Evolutionary conservation across 1,139 yeast genomes (phyloP), one percentile per base, ranked within the genome.

Genomic region (Protomyces lactucae-debilis): DNA sequence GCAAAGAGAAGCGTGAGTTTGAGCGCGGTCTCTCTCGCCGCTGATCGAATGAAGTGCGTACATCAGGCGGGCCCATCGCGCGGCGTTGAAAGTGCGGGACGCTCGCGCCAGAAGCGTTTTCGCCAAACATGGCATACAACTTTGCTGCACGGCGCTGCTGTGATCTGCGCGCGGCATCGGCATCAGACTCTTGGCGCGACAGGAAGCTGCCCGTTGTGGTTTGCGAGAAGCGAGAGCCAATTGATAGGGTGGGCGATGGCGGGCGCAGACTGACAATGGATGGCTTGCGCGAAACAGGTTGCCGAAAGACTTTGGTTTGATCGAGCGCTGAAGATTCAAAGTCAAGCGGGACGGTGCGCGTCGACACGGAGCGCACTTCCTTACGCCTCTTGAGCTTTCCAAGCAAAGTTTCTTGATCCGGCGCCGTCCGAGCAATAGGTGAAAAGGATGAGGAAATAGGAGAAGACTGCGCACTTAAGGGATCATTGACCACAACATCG

Each of bases 121-220:
- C 63, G 5, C 63, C 63, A 59, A 59, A 59, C 63, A 59, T 59
- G 36, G 63, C 63, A 35, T 59, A 59, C 35, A 59, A 32, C 39
- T 59, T 59, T 5, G 63, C 63, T 14, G 63, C 63, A 32, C 63
- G 53, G 6, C 63, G 63, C 5, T 40, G 45, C 36, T 59, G 63
- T 25, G 57, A 32, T 16, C 63, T 23, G 23, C 63, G 45, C 21
- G 52, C 57, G 18, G 37, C 39, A 12, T 40, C 63, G 36, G 53
- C 63, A 32, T 59, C 63, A 23, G 28, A 25, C 23, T 59, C 63
- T 12, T 55, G 57, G 16, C 56, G 52, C 48, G 48, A 43, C 8
- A 43, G 21, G 25, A 16, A 43, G 48, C 48, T 43, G 48, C 48
- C 48, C 6, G 48, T 43, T 4, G 48, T 43, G 12, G 48, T 43